A percentile compares a stretch with the other conserved stretches of the same genome.
Evolutionary conservation across 2,329 filamentous ascomycete genomes (phyloP).

Genomic region (Cytospora mali): DNA sequence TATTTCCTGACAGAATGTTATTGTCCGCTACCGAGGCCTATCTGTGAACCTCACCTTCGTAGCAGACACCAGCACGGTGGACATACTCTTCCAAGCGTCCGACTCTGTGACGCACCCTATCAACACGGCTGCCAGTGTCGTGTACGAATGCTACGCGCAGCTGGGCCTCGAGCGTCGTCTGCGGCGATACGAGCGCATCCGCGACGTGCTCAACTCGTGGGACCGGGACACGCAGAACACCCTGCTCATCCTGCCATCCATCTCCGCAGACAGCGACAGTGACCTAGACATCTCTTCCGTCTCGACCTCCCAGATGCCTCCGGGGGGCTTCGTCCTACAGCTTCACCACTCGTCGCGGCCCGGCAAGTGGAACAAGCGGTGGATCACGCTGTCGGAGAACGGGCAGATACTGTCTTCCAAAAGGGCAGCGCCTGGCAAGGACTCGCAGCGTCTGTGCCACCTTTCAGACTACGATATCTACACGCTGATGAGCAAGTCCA

Average conservation of each 20-base stretch:
- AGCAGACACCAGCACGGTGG: constrained; percentile 71
- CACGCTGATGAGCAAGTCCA: constrained; percentile 56
- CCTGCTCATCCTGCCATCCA: constrained; percentile 66
- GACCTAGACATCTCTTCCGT: constrained; percentile 70
- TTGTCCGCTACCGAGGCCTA: constrained; percentile 71
- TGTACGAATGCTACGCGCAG: constrained; percentile 75
- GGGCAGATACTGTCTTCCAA: constrained; percentile 76
- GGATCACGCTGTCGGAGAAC: constrained; percentile 69
- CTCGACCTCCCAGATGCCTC: constrained; percentile 59
- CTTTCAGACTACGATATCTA: constrained; percentile 94
- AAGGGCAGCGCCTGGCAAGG: constrained; percentile 68
- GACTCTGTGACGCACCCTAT: constrained; percentile 66
- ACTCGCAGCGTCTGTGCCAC: constrained; percentile 74
- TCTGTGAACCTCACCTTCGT: constrained; percentile 73
- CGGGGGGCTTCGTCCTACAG: constrained; percentile 67
- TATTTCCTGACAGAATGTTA: constrained; percentile 57
- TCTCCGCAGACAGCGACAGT: constrained; percentile 54
- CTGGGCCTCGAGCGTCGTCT: constrained; percentile 81
- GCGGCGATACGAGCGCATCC: constrained; percentile 81
- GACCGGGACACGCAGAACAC: constrained; percentile 77
- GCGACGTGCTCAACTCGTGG: constrained; percentile 93
- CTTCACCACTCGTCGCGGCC: constrained; percentile 80
- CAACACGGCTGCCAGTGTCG: constrained; percentile 65
- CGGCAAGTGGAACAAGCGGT: constrained; percentile 88
- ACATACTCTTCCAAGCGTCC: constrained; percentile 71